Evolutionary conservation across 768 basidiomycete genomes (phyloP).

Genomic region (Pulveroboletus sp.): DNA sequence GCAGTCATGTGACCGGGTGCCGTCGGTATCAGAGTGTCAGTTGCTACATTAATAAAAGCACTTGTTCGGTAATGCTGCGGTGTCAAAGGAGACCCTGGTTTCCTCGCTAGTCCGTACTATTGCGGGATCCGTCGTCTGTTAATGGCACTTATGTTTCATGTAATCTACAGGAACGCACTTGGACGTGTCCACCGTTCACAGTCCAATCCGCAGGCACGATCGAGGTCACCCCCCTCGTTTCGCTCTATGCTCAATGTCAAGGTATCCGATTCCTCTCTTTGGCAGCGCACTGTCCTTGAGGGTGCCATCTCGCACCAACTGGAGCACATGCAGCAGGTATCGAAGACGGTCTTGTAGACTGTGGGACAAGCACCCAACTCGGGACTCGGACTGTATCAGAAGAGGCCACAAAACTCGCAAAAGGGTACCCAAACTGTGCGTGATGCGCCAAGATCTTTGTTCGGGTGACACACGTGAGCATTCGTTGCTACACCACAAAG

Average conservation of each 20-base stretch:
- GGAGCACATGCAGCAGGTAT: conserved; percentile 49
- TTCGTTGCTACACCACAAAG: not conserved
- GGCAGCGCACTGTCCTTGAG: conserved; percentile 77
- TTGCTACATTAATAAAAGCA: no score
- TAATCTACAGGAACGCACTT: no score
- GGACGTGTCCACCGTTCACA: no score
- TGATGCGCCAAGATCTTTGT: conserved; percentile 71
- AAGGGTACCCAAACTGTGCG: conserved; percentile 54
- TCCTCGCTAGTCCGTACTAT: no score
- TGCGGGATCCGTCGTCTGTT: no score
- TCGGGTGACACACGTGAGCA: conserved; percentile 33
- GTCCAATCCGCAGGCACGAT: no score
- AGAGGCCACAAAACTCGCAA: conserved; percentile 61
- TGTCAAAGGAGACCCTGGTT: no score
- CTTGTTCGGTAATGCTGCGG: no score
- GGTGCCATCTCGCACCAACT: conserved; percentile 67
- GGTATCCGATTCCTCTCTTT: conserved; percentile 23
- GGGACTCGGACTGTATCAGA: conserved; percentile 54
- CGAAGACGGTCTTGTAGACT: conserved; percentile 47
- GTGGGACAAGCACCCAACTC: conserved; percentile 42
- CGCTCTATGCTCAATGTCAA: no score
- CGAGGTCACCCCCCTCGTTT: no score
- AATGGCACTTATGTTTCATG: no score
- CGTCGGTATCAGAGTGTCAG: no score
- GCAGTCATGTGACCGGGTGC: conserved; percentile 14